Base-by-base conservation (phyloP, 2,329 filamentous ascomycete species). In the Scedosporium boydii region DNA sequence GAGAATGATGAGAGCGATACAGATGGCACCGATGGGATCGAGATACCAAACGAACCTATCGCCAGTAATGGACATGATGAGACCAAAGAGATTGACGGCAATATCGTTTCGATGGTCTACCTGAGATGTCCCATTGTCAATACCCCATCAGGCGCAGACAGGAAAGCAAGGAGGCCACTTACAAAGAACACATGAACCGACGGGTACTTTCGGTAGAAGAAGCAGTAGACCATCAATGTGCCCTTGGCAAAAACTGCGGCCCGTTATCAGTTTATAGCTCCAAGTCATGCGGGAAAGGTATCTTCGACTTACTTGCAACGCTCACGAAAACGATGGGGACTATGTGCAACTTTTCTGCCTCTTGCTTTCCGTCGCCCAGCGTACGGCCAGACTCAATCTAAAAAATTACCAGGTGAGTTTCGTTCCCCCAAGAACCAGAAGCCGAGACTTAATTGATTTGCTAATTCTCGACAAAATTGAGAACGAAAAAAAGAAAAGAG, bases 11-110 rank as follows among this genome's bases (percentile, higher is more conserved):
- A 86, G 71, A 5, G 82, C 84, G 62, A 87, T 85, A 60, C 81
- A 72, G 46, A 87, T 83, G 67, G 84, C 84, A 48, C 84, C 84
- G 41, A 85, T 74, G 0, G 83, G 82, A 64, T 86, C 84, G n/a
- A 85, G 73, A 65, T 80, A 86, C 84, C 84, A 87, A 9, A 81
- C 78, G 51, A 78, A 74, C 34, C 76, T 75, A 66, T 78, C 77
- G 27, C 81, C 82, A 27, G 82, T 74, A 38, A 84, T 76, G 16
- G 81, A 81, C 80, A 83, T 83, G 68, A 81, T 72, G 48, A 84
- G 72, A 64, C 82, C 82, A 63, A 84, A 83, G 56, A 74, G 70
- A 68, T 84, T 84, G 68, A 84, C 80, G 42, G 76, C 73, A 60
- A 84, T 81, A 65, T 84, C 81, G 67, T 84, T 84, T 55, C 82